Conservation (phyloP, 1,139 yeast species). For the Candida sanyaensis region DNA sequence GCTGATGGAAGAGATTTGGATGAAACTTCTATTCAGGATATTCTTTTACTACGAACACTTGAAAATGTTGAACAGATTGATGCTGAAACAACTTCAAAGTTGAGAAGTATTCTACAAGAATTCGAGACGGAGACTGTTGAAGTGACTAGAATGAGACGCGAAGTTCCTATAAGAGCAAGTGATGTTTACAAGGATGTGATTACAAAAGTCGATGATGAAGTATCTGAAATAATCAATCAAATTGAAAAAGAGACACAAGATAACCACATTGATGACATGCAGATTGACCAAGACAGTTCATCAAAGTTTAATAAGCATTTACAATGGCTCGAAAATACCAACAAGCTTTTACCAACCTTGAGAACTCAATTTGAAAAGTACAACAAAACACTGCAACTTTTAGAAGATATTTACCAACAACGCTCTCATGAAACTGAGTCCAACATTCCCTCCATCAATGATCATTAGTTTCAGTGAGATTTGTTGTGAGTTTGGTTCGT, state of each 20-base stretch:
- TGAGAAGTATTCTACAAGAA: conserved; percentile 52
- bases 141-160: conserved; percentile 52
- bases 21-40: conserved; percentile 18
- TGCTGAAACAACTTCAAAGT: conserved; percentile 52
- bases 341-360: conserved; percentile 32
- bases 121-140: conserved; percentile 61
- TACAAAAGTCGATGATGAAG: conserved; percentile 31
- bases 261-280: conserved; percentile 12
- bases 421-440: conserved; percentile 4
- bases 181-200: conserved; percentile 31
- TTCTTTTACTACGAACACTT: conserved; percentile 33
- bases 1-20: conserved; percentile 45
- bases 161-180: conserved; percentile 45
- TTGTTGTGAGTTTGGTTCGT: too few species aligned
- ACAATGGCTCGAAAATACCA: conserved; percentile 24
- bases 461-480: too few species aligned
- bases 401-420: conserved; percentile 24
- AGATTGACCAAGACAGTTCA: conserved; percentile 19
- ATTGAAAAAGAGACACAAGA: conserved; percentile 16
- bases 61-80: conserved; percentile 66
- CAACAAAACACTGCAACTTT: conserved; percentile 32
- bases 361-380: conserved; percentile 32
- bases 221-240: conserved; percentile 19
- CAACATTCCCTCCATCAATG: too few species aligned
- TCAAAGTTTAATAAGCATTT: conserved; percentile 28